Conservation (phyloP, 2,329 filamentous ascomycete species). For the Purpureocillium lavendulum region DNA sequence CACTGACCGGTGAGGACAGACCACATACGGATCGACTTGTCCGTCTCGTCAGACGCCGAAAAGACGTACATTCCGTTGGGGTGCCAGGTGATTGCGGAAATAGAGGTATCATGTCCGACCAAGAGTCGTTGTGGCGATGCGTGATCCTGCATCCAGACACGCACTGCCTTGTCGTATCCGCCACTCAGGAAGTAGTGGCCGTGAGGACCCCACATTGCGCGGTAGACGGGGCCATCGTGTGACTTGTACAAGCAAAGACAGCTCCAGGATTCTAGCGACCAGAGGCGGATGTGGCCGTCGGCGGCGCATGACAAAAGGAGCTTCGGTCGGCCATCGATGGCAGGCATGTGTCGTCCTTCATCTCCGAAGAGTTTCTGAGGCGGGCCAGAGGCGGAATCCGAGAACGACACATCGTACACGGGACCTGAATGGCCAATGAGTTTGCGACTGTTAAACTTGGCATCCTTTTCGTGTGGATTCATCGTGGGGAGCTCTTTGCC, state of each 20-base stretch:
- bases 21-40: slow-evolving; percentile 98
- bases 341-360: slow-evolving; percentile 29
- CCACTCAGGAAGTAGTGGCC: slow-evolving; percentile 91
- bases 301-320: slow-evolving; percentile 81
- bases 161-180: slow-evolving; percentile 82
- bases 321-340: slow-evolving; percentile 51
- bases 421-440: slow-evolving; percentile 85
- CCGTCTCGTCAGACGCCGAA: slow-evolving; percentile 74
- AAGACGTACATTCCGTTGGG: slow-evolving; percentile 92
- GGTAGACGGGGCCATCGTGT: slow-evolving; percentile 83
- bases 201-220: slow-evolving; percentile 81
- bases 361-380: slow-evolving; percentile 40
- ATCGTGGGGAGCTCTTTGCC: slow-evolving; percentile 70
- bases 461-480: slow-evolving; percentile 47
- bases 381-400: slow-evolving; percentile 54
- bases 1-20: slow-evolving; percentile 79
- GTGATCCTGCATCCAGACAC: slow-evolving; percentile 88
- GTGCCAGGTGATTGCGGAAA: slow-evolving; percentile 90
- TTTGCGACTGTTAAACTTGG: slow-evolving; percentile 57
- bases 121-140: slow-evolving; percentile 82
- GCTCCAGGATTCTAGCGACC: slow-evolving; percentile 88
- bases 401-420: slow-evolving; percentile 85
- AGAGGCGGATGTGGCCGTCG: slow-evolving; percentile 82
- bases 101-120: slow-evolving; percentile 84
- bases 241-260: slow-evolving; percentile 91